These are phyloP conservation scores for Filobasidium uniguttulatum DNA, from an alignment of 1,284 basidiomycete genomes.

Conservation along the genomic window DNA sequence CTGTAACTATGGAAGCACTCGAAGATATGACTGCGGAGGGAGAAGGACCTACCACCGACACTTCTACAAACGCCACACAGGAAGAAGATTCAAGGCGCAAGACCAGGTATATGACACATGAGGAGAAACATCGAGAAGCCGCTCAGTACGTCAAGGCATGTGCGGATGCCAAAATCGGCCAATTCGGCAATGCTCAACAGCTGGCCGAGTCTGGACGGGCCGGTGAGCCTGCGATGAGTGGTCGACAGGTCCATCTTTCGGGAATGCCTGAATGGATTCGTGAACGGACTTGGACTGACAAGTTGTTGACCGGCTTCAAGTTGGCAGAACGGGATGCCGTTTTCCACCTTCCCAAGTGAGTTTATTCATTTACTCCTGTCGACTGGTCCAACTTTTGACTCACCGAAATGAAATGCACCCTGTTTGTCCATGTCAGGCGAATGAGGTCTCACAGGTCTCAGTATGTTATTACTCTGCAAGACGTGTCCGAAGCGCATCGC, in stretches of 20 bases:
- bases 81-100: no score
- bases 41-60: background rate
- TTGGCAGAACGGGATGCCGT: constrained; percentile 1
- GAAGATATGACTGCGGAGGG: background rate
- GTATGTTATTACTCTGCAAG: background rate
- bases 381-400: background rate
- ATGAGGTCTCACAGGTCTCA: background rate
- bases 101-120: background rate
- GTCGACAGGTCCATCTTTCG: constrained; percentile 1
- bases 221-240: background rate
- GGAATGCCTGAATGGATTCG: background rate
- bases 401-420: background rate
- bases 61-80: background rate
- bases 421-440: background rate
- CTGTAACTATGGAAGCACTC: background rate
- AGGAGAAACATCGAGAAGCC: background rate
- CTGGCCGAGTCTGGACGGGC: no score
- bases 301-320: background rate
- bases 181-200: background rate
- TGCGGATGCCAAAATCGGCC: background rate
- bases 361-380: background rate
- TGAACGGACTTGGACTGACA: background rate
- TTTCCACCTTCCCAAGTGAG: background rate
- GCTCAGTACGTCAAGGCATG: background rate
- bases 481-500: background rate